A percentile compares a stretch with the other conserved stretches of the same genome.
These are phyloP conservation scores for Penicillium verhagenii DNA, from an alignment of 495 filamentous ascomycete species.

Conservation along the genomic window DNA sequence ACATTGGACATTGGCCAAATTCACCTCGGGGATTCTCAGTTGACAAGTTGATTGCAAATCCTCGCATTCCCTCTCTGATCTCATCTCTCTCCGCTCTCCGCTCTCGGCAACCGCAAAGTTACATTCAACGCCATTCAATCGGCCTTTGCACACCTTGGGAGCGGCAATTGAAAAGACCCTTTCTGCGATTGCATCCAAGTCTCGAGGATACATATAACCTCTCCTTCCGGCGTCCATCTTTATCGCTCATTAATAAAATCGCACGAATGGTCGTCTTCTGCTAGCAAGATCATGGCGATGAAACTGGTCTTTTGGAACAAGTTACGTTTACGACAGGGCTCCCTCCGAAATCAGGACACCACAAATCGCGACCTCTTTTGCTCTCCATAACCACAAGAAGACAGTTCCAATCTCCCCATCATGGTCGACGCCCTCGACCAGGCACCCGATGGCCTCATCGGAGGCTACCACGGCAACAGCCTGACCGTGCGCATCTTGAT, in stretches of 20 bases:
- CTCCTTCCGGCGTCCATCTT: no score
- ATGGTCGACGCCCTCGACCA: slow-evolving; percentile 19
- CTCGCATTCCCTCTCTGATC: neutral
- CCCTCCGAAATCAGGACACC: slow-evolving; percentile 7
- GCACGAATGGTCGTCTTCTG: slow-evolving; percentile 9
- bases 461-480: slow-evolving; percentile 30
- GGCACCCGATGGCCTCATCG: slow-evolving; percentile 36
- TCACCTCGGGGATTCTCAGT: no score
- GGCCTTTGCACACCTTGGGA: neutral
- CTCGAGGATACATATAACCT: no score
- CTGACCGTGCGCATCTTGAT: slow-evolving; percentile 40
- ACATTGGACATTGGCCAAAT: neutral
- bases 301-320: slow-evolving; percentile 8
- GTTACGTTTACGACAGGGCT: slow-evolving; percentile 7
- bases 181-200: neutral
- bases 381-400: neutral
- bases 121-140: slow-evolving; percentile 6
- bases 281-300: slow-evolving; percentile 17
- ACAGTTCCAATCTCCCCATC: neutral
- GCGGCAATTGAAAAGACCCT: neutral
- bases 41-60: no score
- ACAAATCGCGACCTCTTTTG: neutral
- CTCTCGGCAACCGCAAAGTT: slow-evolving; percentile 5
- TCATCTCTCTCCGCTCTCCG: neutral
- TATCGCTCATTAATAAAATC: no score